These are phyloP conservation scores for Fusarium sp. DNA, from an alignment of 2,329 filamentous ascomycete genomes.

Conservation along the genomic window DNA sequence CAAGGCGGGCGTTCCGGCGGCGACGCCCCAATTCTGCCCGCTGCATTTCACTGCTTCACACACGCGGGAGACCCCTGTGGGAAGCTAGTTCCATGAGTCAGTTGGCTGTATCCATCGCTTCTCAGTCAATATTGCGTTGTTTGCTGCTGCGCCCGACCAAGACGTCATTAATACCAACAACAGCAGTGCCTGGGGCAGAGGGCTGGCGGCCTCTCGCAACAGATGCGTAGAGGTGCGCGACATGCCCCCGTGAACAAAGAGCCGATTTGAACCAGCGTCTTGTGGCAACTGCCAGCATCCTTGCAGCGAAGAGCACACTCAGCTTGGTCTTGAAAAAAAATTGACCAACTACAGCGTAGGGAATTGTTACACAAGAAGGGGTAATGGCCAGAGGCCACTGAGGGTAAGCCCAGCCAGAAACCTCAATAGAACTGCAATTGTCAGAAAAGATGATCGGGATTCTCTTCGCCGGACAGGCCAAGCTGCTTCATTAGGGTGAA, in stretches of 20 bases:
- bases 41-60: neutral
- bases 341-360: neutral
- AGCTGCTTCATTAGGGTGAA: neutral
- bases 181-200: neutral
- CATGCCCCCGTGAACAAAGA: neutral
- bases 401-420: neutral
- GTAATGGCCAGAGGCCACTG: neutral
- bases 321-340: neutral
- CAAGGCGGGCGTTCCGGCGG: neutral
- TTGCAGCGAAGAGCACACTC: neutral
- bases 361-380: neutral
- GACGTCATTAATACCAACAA: neutral
- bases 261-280: neutral
- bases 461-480: neutral
- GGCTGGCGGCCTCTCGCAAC: neutral
- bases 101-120: neutral
- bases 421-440: neutral
- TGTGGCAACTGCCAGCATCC: neutral
- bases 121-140: neutral
- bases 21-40: neutral
- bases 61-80: neutral
- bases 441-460: neutral
- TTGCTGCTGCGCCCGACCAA: neutral
- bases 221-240: neutral
- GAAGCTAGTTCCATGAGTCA: neutral